phyloP scores from a whole-genome alignment of 805 yeast genomes.

The Cyberlindnera mrakii region DNA sequence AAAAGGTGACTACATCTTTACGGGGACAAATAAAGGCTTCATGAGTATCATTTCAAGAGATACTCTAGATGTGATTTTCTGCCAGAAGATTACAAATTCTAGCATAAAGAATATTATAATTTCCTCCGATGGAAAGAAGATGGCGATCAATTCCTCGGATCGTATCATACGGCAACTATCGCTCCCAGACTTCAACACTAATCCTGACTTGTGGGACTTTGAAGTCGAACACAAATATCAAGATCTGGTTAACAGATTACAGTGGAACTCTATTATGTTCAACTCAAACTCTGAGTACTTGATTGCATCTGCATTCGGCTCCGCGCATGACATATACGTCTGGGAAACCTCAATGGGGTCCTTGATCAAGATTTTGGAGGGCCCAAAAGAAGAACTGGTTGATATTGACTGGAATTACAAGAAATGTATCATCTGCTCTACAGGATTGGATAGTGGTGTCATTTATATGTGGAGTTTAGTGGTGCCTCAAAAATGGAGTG shows the following conservation, averaged over 20 bases:
- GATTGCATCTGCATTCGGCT: constrained; percentile 85
- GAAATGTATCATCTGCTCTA: constrained; percentile 69
- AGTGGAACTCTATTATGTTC: constrained; percentile 80
- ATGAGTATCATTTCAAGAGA: constrained; percentile 40
- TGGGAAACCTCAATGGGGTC: constrained; percentile 92
- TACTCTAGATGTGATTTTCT: constrained; percentile 32
- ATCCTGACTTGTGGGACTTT: constrained; percentile 36
- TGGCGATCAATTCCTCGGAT: constrained; percentile 76
- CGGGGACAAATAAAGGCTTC: constrained; percentile 82
- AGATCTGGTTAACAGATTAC: constrained; percentile 81
- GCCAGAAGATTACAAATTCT: constrained; percentile 56
- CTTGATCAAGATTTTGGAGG: constrained; percentile 83
- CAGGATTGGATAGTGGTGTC: constrained; percentile 80
- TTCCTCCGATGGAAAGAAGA: constrained; percentile 50
- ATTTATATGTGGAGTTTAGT: constrained; percentile 77
- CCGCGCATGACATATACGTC: constrained; percentile 82
- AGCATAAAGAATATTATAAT: constrained; percentile 65
- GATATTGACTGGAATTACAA: constrained; percentile 84
- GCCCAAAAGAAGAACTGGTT: constrained; percentile 81
- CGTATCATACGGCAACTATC: constrained; percentile 61
- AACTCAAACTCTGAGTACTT: constrained; percentile 74
- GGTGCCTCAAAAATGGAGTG: constrained; percentile 92
- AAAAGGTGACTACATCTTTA: constrained; percentile 48
- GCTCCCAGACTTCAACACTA: constrained; percentile 30
- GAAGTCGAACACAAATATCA: constrained; percentile 79